phyloP scores from a whole-genome alignment of 2,329 filamentous ascomycete genomes.

The Cladosporium sp. region DNA sequence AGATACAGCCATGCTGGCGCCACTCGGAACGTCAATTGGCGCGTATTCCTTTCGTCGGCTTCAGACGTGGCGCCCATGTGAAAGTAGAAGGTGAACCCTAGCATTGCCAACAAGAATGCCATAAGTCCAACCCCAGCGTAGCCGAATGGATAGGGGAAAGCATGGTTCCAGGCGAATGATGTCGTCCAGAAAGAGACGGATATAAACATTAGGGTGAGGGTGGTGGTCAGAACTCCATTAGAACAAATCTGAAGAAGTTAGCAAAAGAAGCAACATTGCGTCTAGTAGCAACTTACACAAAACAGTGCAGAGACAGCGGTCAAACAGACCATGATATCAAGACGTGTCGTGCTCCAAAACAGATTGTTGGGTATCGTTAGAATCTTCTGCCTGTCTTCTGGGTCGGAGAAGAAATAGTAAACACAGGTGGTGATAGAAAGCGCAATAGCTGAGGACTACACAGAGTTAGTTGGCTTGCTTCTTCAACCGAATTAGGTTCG shows the following conservation, averaged over 20 bases:
- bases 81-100: conserved; percentile 30
- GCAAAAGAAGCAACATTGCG: background rate
- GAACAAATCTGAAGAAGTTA: conserved; percentile 35
- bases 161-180: conserved; percentile 31
- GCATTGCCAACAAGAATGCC: conserved; percentile 21
- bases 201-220: conserved; percentile 36
- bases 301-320: conserved; percentile 25
- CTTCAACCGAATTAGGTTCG: background rate
- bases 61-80: conserved; percentile 19
- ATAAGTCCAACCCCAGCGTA: conserved; percentile 20
- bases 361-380: conserved; percentile 34
- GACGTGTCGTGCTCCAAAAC: conserved; percentile 32
- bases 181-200: conserved; percentile 32
- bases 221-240: conserved; percentile 37
- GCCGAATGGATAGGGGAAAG: conserved; percentile 28
- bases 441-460: conserved; percentile 14
- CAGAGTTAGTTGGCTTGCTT: conserved; percentile 22
- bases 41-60: conserved; percentile 1
- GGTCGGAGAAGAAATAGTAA: conserved; percentile 34
- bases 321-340: conserved; percentile 26
- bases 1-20: conserved; percentile 32
- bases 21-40: conserved; percentile 12
- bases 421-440: conserved; percentile 23
- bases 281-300: conserved; percentile 22
- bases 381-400: conserved; percentile 35